A percentile compares a stretch with the other conserved stretches of the same genome.
phyloP scores from a whole-genome alignment of 371 early-diverging fungal species.

The Batkoa obscura region DNA sequence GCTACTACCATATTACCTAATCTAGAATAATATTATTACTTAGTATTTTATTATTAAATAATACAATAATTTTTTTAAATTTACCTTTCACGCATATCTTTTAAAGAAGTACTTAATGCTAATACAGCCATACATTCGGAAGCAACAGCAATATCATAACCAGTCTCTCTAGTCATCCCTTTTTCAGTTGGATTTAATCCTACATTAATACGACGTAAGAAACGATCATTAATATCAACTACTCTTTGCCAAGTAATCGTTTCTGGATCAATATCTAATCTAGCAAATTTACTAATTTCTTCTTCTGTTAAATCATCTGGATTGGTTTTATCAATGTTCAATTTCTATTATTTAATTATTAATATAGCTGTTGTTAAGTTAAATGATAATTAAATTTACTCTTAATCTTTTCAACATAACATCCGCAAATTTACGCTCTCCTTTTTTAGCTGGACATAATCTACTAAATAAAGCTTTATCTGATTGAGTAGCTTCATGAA shows the following conservation, averaged over 20 bases:
- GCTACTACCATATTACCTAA: constrained; percentile 89
- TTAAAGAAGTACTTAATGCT: constrained; percentile 67
- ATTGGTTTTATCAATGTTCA: constrained; percentile 62
- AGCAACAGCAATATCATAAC: constrained; percentile 94
- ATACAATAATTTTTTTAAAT: background rate
- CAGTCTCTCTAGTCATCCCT: constrained; percentile 68
- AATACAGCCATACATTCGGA: constrained; percentile 94
- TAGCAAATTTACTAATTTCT: constrained; percentile 55
- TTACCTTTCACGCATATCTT: constrained; percentile 74
- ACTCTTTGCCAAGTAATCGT: constrained; percentile 93
- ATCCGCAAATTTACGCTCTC: constrained; percentile 53
- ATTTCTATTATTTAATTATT: constrained; percentile 15
- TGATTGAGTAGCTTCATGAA: constrained; percentile 84
- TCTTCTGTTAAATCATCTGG: constrained; percentile 61
- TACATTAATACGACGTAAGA: constrained; percentile 72
- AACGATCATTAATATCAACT: constrained; percentile 87
- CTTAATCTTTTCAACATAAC: constrained; percentile 66
- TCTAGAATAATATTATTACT: constrained; percentile 9
- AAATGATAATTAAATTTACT: background rate
- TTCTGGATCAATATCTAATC: constrained; percentile 78
- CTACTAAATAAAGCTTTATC: constrained; percentile 73
- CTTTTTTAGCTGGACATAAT: constrained; percentile 73
- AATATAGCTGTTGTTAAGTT: constrained; percentile 3
- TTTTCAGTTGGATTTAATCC: constrained; percentile 75
- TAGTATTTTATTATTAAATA: no score